Conservation (phyloP, 768 basidiomycete genomes). For the Hygrophorus russula region DNA sequence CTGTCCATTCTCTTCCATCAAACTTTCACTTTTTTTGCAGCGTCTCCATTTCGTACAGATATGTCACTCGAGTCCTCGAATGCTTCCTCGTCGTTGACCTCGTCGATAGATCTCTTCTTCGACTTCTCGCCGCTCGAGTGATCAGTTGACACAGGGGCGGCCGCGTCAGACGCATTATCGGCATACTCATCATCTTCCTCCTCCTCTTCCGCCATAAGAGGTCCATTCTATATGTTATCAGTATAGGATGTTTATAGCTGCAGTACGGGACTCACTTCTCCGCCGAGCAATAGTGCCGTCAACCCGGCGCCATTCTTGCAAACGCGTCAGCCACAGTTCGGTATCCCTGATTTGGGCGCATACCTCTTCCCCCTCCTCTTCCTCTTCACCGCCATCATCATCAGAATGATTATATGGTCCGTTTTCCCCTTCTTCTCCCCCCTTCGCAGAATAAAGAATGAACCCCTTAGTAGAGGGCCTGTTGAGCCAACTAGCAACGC, state of each 20-base stretch:
- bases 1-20: conserved; percentile 12
- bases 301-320: neutral
- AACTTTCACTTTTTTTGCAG: conserved; percentile 29
- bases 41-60: conserved; percentile 20
- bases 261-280: neutral
- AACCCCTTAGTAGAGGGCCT: neutral
- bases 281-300: conserved; percentile 3
- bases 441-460: conserved; percentile 8
- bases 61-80: conserved; percentile 10
- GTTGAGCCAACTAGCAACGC: neutral
- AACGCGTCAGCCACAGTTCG: neutral
- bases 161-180: conserved; percentile 17
- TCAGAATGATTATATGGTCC: conserved; percentile 18
- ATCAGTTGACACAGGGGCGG: conserved; percentile 17
- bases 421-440: conserved; percentile 20
- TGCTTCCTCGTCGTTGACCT: conserved; percentile 11
- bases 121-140: conserved; percentile 9
- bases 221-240: conserved; percentile 9
- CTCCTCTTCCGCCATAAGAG: conserved; percentile 16
- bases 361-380: conserved; percentile 10
- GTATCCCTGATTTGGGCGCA: neutral
- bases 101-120: conserved; percentile 26
- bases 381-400: conserved; percentile 15
- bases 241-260: neutral
- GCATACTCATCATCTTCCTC: conserved; percentile 14